Evolutionary conservation across 2,329 filamentous ascomycete genomes (phyloP), one percentile per base, ranked within the genome.

Genomic region (Aspergillus chevalieri): DNA sequence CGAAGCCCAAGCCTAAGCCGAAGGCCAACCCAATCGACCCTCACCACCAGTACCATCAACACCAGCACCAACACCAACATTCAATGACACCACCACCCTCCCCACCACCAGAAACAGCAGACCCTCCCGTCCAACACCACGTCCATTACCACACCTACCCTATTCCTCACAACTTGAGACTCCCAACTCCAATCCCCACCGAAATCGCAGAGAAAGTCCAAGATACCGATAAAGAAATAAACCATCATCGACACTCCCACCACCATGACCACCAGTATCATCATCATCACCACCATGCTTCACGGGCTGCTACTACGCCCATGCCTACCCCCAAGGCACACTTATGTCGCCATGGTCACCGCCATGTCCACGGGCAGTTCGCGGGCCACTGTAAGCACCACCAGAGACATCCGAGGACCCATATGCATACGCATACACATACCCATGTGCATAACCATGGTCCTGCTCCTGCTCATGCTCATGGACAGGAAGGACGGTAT

Each of bases 131-230:
- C 39, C n/a, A 6, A 43, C 42, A 48, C 15, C 49, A 49, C 30
- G 38, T 52, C 33, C 50, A 52, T n/a, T 47, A 34, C 36, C 47
- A 52, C 33, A 42, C 36, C 15, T 38, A 51, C 15, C 7, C 42
- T 14, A 4, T 24, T 43, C 39, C 39, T 9, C 22, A 2, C 19
- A 30, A 30, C 26, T 4, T 30, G 10, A 30, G 26, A 5, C 4
- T 12, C 12, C 26, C 26, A 10, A 30, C 26, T 30, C 10, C 26
- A 1, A 4, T 30, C 4, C 10, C 26, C 3, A 30, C 9, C 4
- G 26, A 26, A 8, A 8, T 26, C 24, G 24, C 7, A 26, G 24
- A 26, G 24, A 7, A 30, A 5, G 26, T 12, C 9, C 9, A 12
- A 30, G 26, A 30, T 4, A 30, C 2, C 26, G 9, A 30, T 12